phyloP scores from a whole-genome alignment of 495 filamentous ascomycete species.

The Pyronema omphalodes region DNA sequence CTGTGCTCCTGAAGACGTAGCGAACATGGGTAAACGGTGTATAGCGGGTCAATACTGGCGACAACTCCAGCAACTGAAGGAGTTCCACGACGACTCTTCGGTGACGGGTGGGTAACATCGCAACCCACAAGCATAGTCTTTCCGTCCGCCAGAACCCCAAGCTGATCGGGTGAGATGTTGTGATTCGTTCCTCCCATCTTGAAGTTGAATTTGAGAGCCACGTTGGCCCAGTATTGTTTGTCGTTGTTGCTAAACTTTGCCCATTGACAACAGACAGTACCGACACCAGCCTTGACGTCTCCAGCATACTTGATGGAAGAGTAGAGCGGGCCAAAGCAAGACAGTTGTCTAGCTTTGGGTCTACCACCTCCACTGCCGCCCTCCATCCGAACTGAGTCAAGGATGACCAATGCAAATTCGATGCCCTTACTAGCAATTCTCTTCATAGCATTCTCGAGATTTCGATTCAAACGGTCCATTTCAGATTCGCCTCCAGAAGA shows the following conservation, averaged over 20 bases:
- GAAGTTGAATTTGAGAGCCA: conserved; percentile 43
- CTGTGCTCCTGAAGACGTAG: conserved; percentile 37
- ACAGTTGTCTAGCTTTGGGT: conserved; percentile 11
- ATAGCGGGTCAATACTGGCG: conserved; percentile 41
- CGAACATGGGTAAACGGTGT: conserved; percentile 52
- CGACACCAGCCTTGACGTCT: conserved; percentile 18
- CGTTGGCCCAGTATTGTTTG: conserved; percentile 20
- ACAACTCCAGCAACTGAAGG: conserved; percentile 66
- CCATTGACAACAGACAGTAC: conserved; percentile 19
- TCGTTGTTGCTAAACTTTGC: conserved; percentile 14
- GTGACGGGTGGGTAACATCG: conserved; percentile 79
- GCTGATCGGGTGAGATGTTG: conserved; percentile 29
- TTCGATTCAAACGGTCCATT: no score
- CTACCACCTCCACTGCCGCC: no score
- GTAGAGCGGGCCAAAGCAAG: conserved; percentile 7
- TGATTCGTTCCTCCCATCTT: conserved; percentile 75
- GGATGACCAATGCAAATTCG: conserved; percentile 30
- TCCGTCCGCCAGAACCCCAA: conserved; percentile 40
- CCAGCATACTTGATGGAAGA: conserved; percentile 19
- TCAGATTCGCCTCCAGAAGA: conserved; percentile 6
- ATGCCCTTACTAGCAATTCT: conserved; percentile 33
- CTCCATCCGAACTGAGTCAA: background rate
- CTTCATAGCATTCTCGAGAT: conserved; percentile 11
- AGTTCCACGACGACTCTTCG: conserved; percentile 36
- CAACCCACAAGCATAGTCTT: conserved; percentile 67